Evolutionary conservation across 2,329 filamentous ascomycete genomes (phyloP), one percentile per base, ranked within the genome.

Genomic region (Fusarium nematophilum): DNA sequence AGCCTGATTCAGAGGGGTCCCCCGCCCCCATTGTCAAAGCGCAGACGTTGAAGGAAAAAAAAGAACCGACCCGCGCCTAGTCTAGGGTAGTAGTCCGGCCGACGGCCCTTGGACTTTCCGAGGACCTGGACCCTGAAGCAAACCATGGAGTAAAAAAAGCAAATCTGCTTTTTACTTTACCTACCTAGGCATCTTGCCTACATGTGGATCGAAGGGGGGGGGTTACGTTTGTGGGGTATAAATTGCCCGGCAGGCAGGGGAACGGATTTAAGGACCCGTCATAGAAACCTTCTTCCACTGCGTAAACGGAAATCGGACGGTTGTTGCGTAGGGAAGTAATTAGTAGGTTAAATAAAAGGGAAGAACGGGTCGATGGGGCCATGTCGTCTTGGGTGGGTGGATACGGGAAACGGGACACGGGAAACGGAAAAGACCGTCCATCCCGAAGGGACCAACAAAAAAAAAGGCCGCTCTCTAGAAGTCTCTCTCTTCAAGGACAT

Each of bases 161-260:
- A 21, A 21, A 21, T 21, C 21, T 21, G 21, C 4, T 21, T 21
- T 4, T 21, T 21, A 21, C 21, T 21, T 21, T 21, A n/a, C 6
- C 6, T 21, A 21, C 21, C 21, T 21, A 6, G n/a, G n/a, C n/a
- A n/a, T n/a, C n/a, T n/a, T n/a, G n/a, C n/a, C n/a, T n/a, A n/a
- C n/a, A n/a, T n/a, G n/a, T n/a, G n/a, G n/a, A n/a, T n/a, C n/a
- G n/a, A n/a, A n/a, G n/a, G n/a, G n/a, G n/a, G n/a, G n/a, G n/a
- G n/a, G n/a, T 6, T 21, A 6, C 21, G 15, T 42, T 53, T 39
- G 52, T 61, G 57, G 52, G 57, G 58, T 48, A 53, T 15, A 33
- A 5, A 44, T 14, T 23, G 10, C 9, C 6, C 11, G 44, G 39
- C 39, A 36, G 33, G 25, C 4, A 34, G 31, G 33, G 15, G n/a